Conservation (phyloP, 176 grass and related monocot species). For the Eremochloa ophiuroides region DNA sequence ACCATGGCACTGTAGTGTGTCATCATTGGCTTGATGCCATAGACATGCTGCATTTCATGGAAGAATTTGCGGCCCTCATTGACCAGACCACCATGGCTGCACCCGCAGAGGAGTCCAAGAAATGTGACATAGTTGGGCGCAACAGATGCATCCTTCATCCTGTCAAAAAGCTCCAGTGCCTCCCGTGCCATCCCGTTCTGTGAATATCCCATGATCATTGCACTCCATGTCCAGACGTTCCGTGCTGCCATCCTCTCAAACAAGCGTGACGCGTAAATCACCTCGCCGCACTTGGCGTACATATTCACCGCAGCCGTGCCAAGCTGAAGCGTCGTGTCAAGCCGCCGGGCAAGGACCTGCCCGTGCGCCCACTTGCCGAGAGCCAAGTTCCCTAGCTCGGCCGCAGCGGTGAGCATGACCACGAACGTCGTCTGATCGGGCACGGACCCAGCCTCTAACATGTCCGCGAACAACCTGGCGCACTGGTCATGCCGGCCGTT, state of each 20-base stretch:
- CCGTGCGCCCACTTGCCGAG: conserved; percentile 51
- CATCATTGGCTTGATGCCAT: conserved; percentile 49
- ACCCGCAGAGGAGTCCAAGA: conserved; percentile 46
- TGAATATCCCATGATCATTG: conserved; percentile 54
- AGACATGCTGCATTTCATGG: conserved; percentile 39
- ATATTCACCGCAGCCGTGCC: conserved; percentile 47
- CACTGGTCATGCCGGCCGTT: conserved; percentile 11
- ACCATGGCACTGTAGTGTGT: conserved; percentile 59
- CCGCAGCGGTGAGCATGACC: conserved; percentile 40
- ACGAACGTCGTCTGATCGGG: conserved; percentile 48
- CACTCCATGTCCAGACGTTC: conserved; percentile 70
- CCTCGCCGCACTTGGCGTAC: conserved; percentile 50
- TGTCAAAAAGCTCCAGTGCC: conserved; percentile 38
- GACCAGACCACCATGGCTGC: conserved; percentile 50
- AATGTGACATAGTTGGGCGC: conserved; percentile 55
- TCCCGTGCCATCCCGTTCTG: conserved; percentile 32
- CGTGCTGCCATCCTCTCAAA: conserved; percentile 33
- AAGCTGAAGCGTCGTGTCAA: conserved; percentile 44
- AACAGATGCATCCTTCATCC: conserved; percentile 30
- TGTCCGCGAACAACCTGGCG: not conserved
- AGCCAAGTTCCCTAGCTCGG: conserved; percentile 40
- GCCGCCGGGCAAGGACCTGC: conserved; percentile 24
- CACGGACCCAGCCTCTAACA: conserved; percentile 33
- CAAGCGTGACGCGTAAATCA: conserved; percentile 19
- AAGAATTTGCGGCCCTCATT: conserved; percentile 39